These are phyloP conservation scores for Ammopiptanthus mongolicus DNA, from an alignment of 306 rosid species.

Conservation along the genomic window DNA sequence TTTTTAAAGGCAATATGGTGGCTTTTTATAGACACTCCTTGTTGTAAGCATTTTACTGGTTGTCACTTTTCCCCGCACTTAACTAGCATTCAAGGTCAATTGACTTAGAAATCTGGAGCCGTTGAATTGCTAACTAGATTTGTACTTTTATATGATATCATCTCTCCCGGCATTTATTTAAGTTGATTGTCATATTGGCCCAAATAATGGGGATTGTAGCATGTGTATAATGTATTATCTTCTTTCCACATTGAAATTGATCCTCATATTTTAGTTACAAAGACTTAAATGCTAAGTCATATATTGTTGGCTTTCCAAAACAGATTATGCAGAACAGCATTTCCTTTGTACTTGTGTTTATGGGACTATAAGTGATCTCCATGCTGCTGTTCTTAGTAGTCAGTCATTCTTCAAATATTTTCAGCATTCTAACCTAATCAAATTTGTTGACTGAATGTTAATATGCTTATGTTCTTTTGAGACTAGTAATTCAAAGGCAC, in stretches of 20 bases:
- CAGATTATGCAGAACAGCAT: not conserved
- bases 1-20: not conserved
- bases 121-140: not conserved
- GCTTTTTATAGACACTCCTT: not conserved
- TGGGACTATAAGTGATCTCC: not conserved
- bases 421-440: slow-evolving; percentile 1
- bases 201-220: slow-evolving; percentile 11
- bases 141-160: not conserved
- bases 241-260: slow-evolving; percentile 1
- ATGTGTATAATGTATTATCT: not conserved
- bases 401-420: not conserved
- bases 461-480: not conserved
- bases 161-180: not conserved
- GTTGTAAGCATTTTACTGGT: not conserved
- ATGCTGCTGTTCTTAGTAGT: not conserved
- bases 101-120: not conserved
- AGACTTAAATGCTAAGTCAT: not conserved
- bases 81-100: not conserved
- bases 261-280: not conserved
- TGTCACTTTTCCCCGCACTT: not conserved
- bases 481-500: not conserved
- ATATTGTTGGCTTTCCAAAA: not conserved
- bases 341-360: not conserved
- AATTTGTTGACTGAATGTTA: not conserved
- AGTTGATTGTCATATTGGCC: not conserved